A percentile compares a stretch with the other conserved stretches of the same genome.
These are phyloP conservation scores for Pythium rishiriense DNA, from an alignment of 352 stramenopile genomes.

Conservation along the genomic window DNA sequence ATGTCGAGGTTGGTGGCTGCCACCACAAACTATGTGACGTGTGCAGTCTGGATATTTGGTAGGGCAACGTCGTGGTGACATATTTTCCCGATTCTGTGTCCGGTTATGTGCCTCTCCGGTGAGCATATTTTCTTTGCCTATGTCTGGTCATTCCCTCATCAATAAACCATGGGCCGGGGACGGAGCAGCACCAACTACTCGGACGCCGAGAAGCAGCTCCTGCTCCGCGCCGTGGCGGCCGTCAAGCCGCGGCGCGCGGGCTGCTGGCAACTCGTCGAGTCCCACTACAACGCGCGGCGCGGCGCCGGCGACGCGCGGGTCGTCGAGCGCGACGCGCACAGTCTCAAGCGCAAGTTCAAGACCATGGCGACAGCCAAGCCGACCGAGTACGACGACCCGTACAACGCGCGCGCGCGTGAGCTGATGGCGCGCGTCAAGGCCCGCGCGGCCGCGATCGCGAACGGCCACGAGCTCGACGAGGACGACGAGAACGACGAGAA, in stretches of 20 bases:
- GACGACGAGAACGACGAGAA: neutral
- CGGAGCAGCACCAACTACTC: slow-evolving; percentile 20
- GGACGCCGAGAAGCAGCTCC: slow-evolving; percentile 14
- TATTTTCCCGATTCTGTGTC: neutral
- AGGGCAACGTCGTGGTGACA: neutral
- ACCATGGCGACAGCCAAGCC: neutral
- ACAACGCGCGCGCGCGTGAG: neutral
- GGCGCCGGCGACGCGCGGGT: neutral
- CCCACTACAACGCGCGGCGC: slow-evolving; percentile 9
- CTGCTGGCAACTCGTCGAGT: slow-evolving; percentile 1
- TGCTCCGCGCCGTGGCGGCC: slow-evolving; percentile 2
- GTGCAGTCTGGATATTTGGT: neutral
- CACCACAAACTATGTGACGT: slow-evolving; percentile 9
- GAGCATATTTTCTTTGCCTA: neutral
- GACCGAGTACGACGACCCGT: slow-evolving; percentile 2
- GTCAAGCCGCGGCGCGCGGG: neutral
- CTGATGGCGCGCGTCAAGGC: slow-evolving; percentile 1
- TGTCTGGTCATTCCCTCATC: neutral
- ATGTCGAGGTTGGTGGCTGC: no score
- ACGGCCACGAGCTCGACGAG: neutral
- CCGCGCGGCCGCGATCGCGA: neutral
- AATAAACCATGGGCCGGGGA: slow-evolving; percentile 6
- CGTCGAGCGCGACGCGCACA: slow-evolving; percentile 10
- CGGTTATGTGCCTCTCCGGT: neutral
- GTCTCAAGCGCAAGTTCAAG: slow-evolving; percentile 24